A percentile compares a stretch with the other conserved stretches of the same genome.
phyloP scores from a whole-genome alignment of 306 rosid species.

The Casuarina glauca region DNA sequence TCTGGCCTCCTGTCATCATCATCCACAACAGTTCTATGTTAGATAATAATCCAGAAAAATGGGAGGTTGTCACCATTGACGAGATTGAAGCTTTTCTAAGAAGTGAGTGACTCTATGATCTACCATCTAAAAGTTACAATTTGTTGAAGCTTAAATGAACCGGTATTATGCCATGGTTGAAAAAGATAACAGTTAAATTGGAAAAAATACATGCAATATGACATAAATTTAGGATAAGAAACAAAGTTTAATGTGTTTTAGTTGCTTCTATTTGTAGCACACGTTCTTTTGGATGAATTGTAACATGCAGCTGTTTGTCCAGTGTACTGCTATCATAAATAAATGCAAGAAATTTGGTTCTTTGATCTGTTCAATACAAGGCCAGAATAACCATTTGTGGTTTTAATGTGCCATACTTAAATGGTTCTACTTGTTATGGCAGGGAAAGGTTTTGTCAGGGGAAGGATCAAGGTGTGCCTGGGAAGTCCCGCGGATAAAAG shows the following conservation, averaged over 20 bases:
- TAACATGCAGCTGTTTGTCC: not conserved
- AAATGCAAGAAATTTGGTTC: not conserved
- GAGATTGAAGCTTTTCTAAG: slow-evolving; percentile 79
- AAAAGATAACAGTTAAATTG: no score
- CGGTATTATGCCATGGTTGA: no score
- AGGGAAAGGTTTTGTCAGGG: slow-evolving; percentile 83
- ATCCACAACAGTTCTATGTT: slow-evolving; percentile 77
- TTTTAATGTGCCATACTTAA: slow-evolving; percentile 24
- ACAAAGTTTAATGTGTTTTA: not conserved
- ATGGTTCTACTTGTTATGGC: slow-evolving; percentile 32
- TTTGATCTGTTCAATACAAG: not conserved
- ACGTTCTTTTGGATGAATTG: not conserved
- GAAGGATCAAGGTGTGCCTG: slow-evolving; percentile 65
- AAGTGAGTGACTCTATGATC: slow-evolving; percentile 54
- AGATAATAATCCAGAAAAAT: slow-evolving; percentile 62
- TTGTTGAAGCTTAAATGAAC: not conserved
- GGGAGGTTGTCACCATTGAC: slow-evolving; percentile 81
- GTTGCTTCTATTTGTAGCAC: not conserved
- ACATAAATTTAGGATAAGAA: no score
- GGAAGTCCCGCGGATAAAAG: slow-evolving; percentile 56
- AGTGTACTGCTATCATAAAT: not conserved
- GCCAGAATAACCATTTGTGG: slow-evolving; percentile 16
- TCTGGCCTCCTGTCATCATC: slow-evolving; percentile 87
- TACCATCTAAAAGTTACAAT: not conserved
- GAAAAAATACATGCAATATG: not conserved